Percentiles rank a stretch among this genome's conserved stretches.
Evolutionary conservation across 345 rosid genomes (phyloP).

Genomic region (Microthlaspi erraticum): DNA sequence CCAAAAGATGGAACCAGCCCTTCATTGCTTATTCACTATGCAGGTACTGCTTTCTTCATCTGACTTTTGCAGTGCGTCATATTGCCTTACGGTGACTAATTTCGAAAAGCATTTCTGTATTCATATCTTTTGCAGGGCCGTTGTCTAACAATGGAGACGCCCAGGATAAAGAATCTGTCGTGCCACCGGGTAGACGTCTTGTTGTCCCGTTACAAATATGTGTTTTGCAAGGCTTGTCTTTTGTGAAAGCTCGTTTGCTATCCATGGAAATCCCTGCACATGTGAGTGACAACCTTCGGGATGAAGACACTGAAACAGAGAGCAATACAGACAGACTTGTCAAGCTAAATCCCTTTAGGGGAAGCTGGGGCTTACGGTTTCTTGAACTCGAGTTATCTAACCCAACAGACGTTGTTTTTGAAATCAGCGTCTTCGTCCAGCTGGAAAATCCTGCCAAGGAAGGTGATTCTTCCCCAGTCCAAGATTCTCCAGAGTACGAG

Average conservation of each 20-base stretch:
- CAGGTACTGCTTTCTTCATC: constrained; percentile 57
- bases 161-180: constrained; percentile 49
- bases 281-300: constrained; percentile 68
- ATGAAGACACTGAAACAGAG: constrained; percentile 56
- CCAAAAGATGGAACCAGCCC: constrained; percentile 83
- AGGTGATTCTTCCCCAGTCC: constrained; percentile 48
- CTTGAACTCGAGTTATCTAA: constrained; percentile 93
- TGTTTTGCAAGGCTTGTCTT: constrained; percentile 89
- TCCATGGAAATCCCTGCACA: constrained; percentile 99
- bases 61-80: constrained; percentile 26
- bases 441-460: constrained; percentile 63
- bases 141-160: constrained; percentile 57
- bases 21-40: constrained; percentile 82
- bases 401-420: constrained; percentile 95
- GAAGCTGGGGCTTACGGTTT: constrained; percentile 98
- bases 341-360: constrained; percentile 91
- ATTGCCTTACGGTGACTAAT: neutral
- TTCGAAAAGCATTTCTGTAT: constrained; percentile 3
- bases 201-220: constrained; percentile 88
- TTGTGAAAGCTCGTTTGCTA: constrained; percentile 92
- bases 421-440: constrained; percentile 82
- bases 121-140: constrained; percentile 56
- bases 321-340: constrained; percentile 74
- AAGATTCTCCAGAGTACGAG: constrained; percentile 65
- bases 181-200: constrained; percentile 89